phyloP scores from a whole-genome alignment of 257 asterid genomes.

The Solanum gracilifrons region DNA sequence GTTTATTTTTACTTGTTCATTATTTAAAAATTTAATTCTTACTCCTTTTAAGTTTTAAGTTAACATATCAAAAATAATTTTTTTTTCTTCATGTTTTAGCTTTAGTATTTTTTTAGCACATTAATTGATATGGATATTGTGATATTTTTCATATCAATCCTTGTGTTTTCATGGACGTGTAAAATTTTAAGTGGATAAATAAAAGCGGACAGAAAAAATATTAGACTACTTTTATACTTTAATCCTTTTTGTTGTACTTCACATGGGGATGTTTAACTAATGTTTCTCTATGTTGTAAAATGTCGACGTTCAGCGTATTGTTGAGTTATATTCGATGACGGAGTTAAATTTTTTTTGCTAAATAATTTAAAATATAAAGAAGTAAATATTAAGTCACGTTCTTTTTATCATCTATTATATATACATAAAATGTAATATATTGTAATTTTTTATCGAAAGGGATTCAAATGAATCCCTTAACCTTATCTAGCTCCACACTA shows the following conservation, averaged over 20 bases:
- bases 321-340: neutral
- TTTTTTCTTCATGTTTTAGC: no score
- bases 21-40: no score
- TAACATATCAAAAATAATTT: no score
- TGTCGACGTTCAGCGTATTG: neutral
- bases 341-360: neutral
- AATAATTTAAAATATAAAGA: no score
- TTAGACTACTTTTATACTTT: neutral
- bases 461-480: no score
- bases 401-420: no score
- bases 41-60: neutral
- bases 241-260: neutral
- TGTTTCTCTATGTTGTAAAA: neutral
- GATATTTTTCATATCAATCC: neutral
- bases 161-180: neutral
- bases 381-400: no score
- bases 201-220: no score
- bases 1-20: no score
- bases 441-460: neutral
- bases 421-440: no score
- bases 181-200: neutral
- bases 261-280: neutral
- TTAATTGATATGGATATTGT: neutral
- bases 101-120: no score
- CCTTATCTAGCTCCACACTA: no score